phyloP scores from a whole-genome alignment of 225 moss, liverwort and hornwort species.

The Polytrichum formosum region DNA sequence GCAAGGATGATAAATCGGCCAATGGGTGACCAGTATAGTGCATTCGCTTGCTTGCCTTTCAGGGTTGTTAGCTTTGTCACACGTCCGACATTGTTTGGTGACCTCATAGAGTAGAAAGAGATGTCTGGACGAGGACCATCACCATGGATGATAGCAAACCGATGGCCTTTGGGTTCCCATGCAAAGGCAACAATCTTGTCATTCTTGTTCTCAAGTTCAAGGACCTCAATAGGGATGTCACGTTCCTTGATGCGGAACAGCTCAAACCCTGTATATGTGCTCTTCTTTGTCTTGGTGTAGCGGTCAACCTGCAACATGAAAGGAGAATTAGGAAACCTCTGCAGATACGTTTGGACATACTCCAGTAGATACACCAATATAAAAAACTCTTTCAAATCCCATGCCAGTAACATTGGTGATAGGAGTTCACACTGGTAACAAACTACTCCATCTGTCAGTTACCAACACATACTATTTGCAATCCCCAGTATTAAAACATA shows the following conservation, averaged over 20 bases:
- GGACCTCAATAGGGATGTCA: conserved; percentile 96
- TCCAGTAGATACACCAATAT: neutral
- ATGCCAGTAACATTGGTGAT: neutral
- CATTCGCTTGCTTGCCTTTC: conserved; percentile 98
- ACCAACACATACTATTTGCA: neutral
- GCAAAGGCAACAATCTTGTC: conserved; percentile 98
- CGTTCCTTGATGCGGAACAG: conserved; percentile 95
- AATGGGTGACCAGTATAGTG: conserved; percentile 91
- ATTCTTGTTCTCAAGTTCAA: conserved; percentile 97
- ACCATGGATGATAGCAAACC: conserved; percentile 97
- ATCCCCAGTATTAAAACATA: neutral
- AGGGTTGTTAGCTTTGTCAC: conserved; percentile 90
- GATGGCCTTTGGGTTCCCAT: conserved; percentile 98
- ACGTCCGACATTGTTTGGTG: conserved; percentile 74
- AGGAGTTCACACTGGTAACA: neutral
- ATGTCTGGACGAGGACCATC: conserved; percentile 98
- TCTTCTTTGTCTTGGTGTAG: conserved; percentile 99
- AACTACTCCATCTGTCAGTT: neutral
- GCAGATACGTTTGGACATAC: neutral
- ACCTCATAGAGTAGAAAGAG: conserved; percentile 94
- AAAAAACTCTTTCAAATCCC: neutral
- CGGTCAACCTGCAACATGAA: conserved; percentile 49
- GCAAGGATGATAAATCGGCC: conserved; percentile 93
- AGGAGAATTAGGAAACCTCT: neutral
- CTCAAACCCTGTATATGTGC: conserved; percentile 98